Evolutionary conservation across 345 rosid genomes (phyloP).

Genomic region (Ceriops zippeliana): DNA sequence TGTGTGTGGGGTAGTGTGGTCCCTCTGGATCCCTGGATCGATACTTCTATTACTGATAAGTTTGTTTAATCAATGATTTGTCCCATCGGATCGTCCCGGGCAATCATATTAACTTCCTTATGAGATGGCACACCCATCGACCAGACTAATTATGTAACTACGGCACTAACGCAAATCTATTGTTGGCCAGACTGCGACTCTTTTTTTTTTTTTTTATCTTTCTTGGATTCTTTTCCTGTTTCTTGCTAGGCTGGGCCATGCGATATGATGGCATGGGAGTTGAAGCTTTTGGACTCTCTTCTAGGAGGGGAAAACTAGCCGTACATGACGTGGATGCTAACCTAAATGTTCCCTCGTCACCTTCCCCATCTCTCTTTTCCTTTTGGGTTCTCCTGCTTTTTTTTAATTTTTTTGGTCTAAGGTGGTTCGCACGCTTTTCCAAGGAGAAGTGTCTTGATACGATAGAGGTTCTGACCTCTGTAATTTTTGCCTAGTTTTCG

Average conservation of each 20-base stretch:
- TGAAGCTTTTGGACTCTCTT: slow-evolving; percentile 1
- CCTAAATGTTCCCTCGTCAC: neutral
- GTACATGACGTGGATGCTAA: neutral
- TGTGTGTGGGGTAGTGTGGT: neutral
- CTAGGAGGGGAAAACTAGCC: neutral
- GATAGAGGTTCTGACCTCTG: too few species aligned
- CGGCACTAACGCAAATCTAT: too few species aligned
- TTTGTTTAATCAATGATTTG: neutral
- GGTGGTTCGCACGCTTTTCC: too few species aligned
- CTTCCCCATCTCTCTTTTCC: neutral
- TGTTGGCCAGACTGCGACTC: too few species aligned
- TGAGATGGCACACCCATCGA: too few species aligned
- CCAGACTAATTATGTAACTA: too few species aligned
- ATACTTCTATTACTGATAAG: neutral
- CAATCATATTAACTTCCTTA: too few species aligned
- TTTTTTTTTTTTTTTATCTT: too few species aligned
- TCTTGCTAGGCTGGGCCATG: slow-evolving; percentile 14
- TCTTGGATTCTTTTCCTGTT: neutral
- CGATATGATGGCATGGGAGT: slow-evolving; percentile 13
- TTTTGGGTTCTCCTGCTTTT: neutral
- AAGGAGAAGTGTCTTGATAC: too few species aligned
- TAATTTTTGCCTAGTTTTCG: neutral
- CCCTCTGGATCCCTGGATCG: neutral
- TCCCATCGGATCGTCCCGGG: neutral
- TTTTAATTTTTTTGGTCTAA: neutral